Evolutionary conservation across 495 filamentous ascomycete species (phyloP), one percentile per base, ranked within the genome.

Genomic region (Aspergillus nidulans): DNA sequence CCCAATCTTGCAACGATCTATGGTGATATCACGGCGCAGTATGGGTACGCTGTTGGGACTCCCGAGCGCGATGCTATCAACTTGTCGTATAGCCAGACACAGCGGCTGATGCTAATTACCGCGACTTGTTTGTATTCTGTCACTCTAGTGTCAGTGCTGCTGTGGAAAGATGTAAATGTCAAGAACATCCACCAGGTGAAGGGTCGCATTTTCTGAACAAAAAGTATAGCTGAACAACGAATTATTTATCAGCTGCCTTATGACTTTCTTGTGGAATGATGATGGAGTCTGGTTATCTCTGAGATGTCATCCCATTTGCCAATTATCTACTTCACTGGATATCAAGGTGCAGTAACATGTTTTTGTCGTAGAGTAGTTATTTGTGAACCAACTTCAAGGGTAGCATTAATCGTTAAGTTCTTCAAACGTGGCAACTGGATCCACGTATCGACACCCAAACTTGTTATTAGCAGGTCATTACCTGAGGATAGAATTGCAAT

Each of bases 111-210:
- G 80, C 64, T 84, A 45, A 80, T 82, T 63, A 75, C 68, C 10
- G 78, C 61, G 8, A 73, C 68, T 10, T 65, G 68, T 10, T 65
- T 85, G 1, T 73, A 78, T 64, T 67, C 60, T 4, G 42, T 84
- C 16, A 75, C 71, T 3, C 41, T 82, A 19, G 66, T 69, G 4
- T 70, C 66, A 51, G 72, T 79, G 1, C 21, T 69, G 4, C 56
- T 81, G 45, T 84, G 79, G 79, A 73, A 73, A 43, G 77, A 87
- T 57, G 78, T 84, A 51, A 77, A 78, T 52, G 72, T 85, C 23
- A 79, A 77, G 58, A 66, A 79, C 25, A 72, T 64, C 26, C 45
- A 63, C 53, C 28, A 84, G 80, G 63, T 63, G 61, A 30, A 54
- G 73, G 16, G 80, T 75, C 19, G 53, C 2, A 28, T 56, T 28